Evolutionary conservation across 768 basidiomycete species (phyloP).

Genomic region (Pisolithus tinctorius): DNA sequence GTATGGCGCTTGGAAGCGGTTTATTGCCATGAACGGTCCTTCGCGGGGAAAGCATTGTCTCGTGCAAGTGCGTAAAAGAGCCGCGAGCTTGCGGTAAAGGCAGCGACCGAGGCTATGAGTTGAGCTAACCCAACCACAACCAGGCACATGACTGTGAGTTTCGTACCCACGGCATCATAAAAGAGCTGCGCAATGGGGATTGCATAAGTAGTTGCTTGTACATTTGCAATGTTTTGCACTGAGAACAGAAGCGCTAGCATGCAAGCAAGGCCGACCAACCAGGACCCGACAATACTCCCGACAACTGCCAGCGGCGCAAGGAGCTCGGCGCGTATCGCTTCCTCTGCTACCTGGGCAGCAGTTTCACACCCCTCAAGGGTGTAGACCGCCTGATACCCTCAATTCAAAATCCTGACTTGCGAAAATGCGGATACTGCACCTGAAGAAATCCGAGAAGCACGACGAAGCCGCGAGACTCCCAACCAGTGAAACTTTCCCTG

Average conservation of each 20-base stretch:
- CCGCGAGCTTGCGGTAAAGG: no score
- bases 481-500: conserved; percentile 42
- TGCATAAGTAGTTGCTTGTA: conserved; percentile 44
- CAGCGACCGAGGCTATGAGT: no score
- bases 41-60: conserved; percentile 46
- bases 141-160: conserved; percentile 44
- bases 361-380: conserved; percentile 59
- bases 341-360: conserved; percentile 58
- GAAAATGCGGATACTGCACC: conserved; percentile 3
- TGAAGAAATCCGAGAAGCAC: conserved; percentile 21
- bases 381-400: conserved; percentile 39
- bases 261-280: conserved; percentile 37
- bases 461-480: conserved; percentile 34
- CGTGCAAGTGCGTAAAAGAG: no score
- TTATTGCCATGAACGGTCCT: conserved; percentile 42
- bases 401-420: neutral
- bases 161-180: conserved; percentile 44
- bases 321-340: conserved; percentile 47
- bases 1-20: conserved; percentile 47
- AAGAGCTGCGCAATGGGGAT: conserved; percentile 56
- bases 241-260: no score
- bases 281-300: conserved; percentile 31
- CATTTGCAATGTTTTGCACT: no score
- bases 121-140: conserved; percentile 30
- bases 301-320: conserved; percentile 54